phyloP scores from a whole-genome alignment of 305 asterid genomes.

The Solanum hybrid region DNA sequence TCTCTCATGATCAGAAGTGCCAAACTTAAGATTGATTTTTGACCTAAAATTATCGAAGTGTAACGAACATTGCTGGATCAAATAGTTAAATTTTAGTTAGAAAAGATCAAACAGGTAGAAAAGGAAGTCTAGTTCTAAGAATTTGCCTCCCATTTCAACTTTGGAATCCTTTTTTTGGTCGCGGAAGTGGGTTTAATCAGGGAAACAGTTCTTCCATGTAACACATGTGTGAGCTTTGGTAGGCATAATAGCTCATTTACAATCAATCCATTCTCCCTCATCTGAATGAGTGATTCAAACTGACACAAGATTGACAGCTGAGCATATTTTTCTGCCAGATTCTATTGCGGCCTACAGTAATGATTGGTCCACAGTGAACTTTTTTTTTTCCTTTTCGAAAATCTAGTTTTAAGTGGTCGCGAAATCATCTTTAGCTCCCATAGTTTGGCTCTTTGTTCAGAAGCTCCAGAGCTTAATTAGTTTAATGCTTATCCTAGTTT shows the following conservation, averaged over 20 bases:
- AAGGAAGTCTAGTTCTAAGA: background rate
- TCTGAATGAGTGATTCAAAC: background rate
- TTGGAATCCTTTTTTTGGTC: background rate
- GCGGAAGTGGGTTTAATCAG: background rate
- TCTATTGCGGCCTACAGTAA: background rate
- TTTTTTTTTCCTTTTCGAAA: background rate
- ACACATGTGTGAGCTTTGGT: background rate
- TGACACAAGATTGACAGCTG: background rate
- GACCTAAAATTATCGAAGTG: background rate
- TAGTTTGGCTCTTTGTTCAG: background rate
- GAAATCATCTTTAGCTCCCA: background rate
- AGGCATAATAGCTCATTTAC: background rate
- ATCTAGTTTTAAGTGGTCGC: background rate
- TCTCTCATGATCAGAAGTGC: background rate
- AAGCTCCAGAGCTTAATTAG: background rate
- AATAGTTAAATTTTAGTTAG: background rate
- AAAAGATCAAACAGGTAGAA: background rate
- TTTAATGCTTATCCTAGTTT: background rate
- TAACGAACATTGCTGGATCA: background rate
- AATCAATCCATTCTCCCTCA: background rate
- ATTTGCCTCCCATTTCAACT: background rate
- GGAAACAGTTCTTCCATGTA: background rate
- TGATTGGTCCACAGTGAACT: background rate
- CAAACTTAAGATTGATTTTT: background rate
- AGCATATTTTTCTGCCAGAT: background rate